Evolutionary conservation across 2,329 filamentous ascomycete genomes (phyloP).

Genomic region (Monilinia fructigena): DNA sequence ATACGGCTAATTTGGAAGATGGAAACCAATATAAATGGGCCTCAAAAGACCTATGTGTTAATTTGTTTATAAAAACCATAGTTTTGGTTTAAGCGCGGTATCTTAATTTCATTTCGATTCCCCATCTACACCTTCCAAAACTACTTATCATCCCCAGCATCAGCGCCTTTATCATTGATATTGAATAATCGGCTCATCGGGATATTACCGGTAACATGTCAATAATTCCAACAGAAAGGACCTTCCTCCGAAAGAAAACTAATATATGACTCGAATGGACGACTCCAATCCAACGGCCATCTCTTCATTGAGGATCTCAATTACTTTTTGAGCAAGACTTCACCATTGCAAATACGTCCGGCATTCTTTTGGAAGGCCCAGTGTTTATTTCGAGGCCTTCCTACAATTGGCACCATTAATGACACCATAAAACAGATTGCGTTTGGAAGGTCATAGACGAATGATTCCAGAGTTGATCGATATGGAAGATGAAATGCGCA

Average conservation of each 20-base stretch:
- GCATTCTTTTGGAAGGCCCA: conserved; percentile 1
- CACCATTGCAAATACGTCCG: neutral
- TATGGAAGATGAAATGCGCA: neutral
- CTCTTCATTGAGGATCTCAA: neutral
- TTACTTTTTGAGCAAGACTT: neutral
- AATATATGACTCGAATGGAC: neutral
- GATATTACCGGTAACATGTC: neutral
- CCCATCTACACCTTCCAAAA: neutral
- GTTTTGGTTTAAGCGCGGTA: no score
- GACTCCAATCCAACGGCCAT: neutral
- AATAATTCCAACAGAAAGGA: neutral
- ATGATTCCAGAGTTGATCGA: neutral
- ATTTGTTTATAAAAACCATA: neutral
- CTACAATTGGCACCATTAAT: neutral
- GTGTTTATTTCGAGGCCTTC: neutral
- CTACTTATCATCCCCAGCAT: neutral
- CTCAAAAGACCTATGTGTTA: no score
- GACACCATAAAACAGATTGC: neutral
- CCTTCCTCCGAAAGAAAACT: neutral
- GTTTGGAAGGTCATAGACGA: neutral
- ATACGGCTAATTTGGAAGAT: neutral
- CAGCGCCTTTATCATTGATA: neutral
- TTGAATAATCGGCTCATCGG: neutral
- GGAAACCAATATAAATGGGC: neutral
- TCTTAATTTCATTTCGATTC: neutral